Base-by-base conservation (phyloP, 805 yeast genomes). In the Sporopachydermia lactativora region DNA sequence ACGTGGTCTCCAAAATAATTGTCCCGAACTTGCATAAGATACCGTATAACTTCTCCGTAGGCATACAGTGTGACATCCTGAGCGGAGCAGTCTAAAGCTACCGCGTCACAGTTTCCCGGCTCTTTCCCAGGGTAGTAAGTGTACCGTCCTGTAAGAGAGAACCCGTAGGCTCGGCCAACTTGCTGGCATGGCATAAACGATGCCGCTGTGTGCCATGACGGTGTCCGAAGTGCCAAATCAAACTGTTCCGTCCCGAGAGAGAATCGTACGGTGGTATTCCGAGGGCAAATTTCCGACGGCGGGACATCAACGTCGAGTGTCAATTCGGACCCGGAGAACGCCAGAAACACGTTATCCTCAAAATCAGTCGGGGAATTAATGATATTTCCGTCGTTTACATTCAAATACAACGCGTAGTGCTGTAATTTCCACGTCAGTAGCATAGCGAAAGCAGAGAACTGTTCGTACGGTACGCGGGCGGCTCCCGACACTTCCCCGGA, bases 121-220 rank as follows among this genome's bases (percentile, higher is more conserved):
- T 79, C 84, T 13, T 79, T 60, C 11, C 68, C 64, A 8, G 70
- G 64, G 55, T 64, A 73, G 49, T 70, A 77, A 0, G 79, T 70
- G 57, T 83, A 81, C 0, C 77, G 68, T 0, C 96, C 94, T 1
- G 58, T 58, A 14, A 85, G 57, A 2, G 54, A 57, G 49, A 86
- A 79, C 41, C 77, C 69, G 18, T 69, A 62, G 0, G 86, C 74
- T 45, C 75, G 62, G 0, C 95, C 97, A 45, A 85, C 67, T 13
- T 71, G 70, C 15, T 69, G 72, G 8, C 70, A 59, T 38, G 69
- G 68, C 61, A 82, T 55, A 48, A 89, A 89, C 38, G 80, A 77
- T 41, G 76, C 72, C 17, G 76, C 62, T 0, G 97, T 88, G 52
- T 85, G 94, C 95, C 97, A 92, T 1, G 89, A 80, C 0, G 98